These are phyloP conservation scores for Chaetomium strumarium DNA, from an alignment of 2,329 filamentous ascomycete species.

Conservation along the genomic window DNA sequence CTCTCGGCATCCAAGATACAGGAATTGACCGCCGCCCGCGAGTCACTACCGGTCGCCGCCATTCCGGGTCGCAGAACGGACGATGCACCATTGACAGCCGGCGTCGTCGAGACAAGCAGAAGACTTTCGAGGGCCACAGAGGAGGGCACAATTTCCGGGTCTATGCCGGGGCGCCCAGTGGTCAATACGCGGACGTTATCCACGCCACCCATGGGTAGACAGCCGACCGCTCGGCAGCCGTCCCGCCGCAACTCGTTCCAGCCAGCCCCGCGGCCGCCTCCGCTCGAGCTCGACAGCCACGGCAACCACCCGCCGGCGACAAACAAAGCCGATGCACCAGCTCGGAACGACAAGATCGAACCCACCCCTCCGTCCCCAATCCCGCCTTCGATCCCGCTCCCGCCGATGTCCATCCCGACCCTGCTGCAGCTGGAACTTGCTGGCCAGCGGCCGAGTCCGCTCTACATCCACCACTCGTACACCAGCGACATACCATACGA, in stretches of 20 bases:
- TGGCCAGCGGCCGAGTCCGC: constrained; percentile 54
- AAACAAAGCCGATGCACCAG: constrained; percentile 13
- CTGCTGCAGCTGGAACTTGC: constrained; percentile 60
- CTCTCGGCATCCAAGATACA: constrained; percentile 55
- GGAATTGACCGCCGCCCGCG: constrained; percentile 49
- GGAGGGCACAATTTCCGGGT: constrained; percentile 25
- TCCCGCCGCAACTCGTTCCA: constrained; percentile 48
- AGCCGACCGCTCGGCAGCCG: constrained; percentile 28
- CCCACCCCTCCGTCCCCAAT: constrained; percentile 41
- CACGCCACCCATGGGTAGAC: constrained; percentile 45
- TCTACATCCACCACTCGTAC: constrained; percentile 59
- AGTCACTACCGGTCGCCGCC: constrained; percentile 51
- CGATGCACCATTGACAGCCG: constrained; percentile 35
- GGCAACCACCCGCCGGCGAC: constrained; percentile 25
- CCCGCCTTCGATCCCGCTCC: constrained; percentile 52
- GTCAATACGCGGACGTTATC: constrained; percentile 39
- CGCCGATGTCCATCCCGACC: constrained; percentile 61
- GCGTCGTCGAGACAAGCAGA: constrained; percentile 30
- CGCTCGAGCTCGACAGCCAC: constrained; percentile 38
- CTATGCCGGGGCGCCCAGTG: constrained; percentile 29
- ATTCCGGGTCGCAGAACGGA: constrained; percentile 33
- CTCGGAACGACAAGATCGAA: constrained; percentile 26
- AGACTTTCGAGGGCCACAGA: constrained; percentile 32
- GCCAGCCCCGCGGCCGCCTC: constrained; percentile 37
- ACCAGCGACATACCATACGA: constrained; percentile 69